These are phyloP conservation scores for Metschnikowia dekortorum DNA, from an alignment of 805 yeast species.

Conservation along the genomic window DNA sequence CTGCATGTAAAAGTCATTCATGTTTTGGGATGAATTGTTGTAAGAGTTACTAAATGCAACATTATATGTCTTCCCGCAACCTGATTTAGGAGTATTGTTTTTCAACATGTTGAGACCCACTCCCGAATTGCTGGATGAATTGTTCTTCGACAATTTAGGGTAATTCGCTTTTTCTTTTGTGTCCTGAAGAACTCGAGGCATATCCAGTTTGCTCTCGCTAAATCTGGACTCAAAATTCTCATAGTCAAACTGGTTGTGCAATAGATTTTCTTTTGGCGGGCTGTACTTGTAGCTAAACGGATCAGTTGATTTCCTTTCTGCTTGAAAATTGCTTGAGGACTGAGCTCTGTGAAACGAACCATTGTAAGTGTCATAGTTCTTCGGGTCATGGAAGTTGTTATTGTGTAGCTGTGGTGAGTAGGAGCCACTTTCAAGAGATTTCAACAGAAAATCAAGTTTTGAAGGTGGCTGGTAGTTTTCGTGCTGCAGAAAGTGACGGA, in stretches of 20 bases:
- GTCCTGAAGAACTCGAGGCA: conserved; percentile 2
- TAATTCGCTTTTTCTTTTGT: conserved; percentile 28
- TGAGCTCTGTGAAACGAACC: conserved; percentile 21
- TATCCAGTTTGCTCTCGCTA: conserved; percentile 8
- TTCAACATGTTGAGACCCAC: conserved; percentile 38
- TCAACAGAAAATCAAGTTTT: background rate
- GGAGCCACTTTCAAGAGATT: background rate
- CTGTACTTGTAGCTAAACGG: background rate
- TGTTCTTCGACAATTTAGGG: conserved; percentile 27
- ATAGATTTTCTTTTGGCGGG: conserved; percentile 4
- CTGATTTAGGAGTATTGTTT: conserved; percentile 16
- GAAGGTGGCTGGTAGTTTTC: background rate
- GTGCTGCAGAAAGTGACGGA: background rate
- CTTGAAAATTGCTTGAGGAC: conserved; percentile 31
- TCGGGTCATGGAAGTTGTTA: background rate
- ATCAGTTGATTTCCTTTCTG: background rate
- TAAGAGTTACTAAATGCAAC: conserved; percentile 10
- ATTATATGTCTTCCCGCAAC: background rate
- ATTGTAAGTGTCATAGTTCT: background rate
- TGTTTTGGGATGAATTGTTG: conserved; percentile 14
- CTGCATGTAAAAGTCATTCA: conserved; percentile 16
- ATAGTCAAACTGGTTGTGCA: conserved; percentile 6
- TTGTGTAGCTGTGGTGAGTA: background rate
- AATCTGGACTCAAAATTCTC: conserved; percentile 5
- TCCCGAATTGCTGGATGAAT: conserved; percentile 31